Evolutionary conservation across 2,329 filamentous ascomycete genomes (phyloP).

Genomic region (Celoporthe dispersa): DNA sequence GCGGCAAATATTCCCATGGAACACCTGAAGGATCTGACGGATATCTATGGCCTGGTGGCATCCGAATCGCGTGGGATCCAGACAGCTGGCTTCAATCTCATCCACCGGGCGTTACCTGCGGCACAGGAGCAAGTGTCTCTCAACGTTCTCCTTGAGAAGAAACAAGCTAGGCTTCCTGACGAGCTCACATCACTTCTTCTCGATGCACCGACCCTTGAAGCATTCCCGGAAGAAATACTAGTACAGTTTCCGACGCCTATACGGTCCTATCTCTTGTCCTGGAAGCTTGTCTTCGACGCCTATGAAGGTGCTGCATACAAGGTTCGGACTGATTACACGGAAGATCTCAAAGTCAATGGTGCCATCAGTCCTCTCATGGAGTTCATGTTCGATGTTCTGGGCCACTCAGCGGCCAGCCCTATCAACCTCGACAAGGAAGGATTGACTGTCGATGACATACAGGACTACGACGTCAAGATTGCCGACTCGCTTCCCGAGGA

Average conservation of each 20-base stretch:
- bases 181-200: conserved; percentile 84
- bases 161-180: conserved; percentile 74
- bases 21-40: conserved; percentile 65
- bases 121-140: conserved; percentile 82
- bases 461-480: conserved; percentile 55
- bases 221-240: conserved; percentile 67
- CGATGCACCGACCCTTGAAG: conserved; percentile 74
- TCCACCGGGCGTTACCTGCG: conserved; percentile 79
- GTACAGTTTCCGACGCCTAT: conserved; percentile 71
- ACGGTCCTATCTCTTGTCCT: conserved; percentile 83
- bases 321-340: conserved; percentile 79
- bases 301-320: conserved; percentile 79
- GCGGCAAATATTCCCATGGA: conserved; percentile 67
- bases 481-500: conserved; percentile 66
- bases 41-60: conserved; percentile 76
- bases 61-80: conserved; percentile 78
- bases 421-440: conserved; percentile 73
- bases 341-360: conserved; percentile 75
- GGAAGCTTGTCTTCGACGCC: conserved; percentile 88
- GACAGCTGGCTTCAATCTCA: conserved; percentile 76
- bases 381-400: conserved; percentile 84
- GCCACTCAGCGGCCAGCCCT: conserved; percentile 74
- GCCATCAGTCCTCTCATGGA: conserved; percentile 72
- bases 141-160: conserved; percentile 74
- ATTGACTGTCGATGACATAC: conserved; percentile 62